Evolutionary conservation across 2,329 filamentous ascomycete genomes (phyloP).

Genomic region (Eutypa lata): DNA sequence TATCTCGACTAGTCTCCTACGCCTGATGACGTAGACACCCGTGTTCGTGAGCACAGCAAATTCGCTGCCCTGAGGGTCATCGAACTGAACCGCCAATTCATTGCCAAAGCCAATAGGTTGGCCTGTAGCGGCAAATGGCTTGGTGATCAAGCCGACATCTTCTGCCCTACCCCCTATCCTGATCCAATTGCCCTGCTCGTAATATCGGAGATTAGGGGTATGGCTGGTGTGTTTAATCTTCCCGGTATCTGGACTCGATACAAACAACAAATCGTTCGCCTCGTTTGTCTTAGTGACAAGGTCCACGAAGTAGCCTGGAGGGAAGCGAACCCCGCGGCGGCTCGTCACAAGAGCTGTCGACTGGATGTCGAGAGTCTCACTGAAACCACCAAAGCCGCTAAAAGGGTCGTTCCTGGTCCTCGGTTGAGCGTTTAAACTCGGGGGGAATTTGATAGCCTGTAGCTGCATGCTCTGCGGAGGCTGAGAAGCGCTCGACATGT

Average conservation of each 20-base stretch:
- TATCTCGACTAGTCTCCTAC: conserved; percentile 83
- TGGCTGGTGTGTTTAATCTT: conserved; percentile 65
- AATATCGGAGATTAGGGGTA: conserved; percentile 57
- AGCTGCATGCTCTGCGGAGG: conserved; percentile 95
- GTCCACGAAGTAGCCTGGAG: conserved; percentile 89
- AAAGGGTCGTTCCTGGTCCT: conserved; percentile 18
- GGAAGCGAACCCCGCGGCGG: conserved; percentile 58
- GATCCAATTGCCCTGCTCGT: conserved; percentile 79
- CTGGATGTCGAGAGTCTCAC: conserved; percentile 43
- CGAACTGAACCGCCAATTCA: conserved; percentile 94
- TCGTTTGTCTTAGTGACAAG: conserved; percentile 65
- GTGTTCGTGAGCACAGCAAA: conserved; percentile 89
- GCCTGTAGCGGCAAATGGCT: conserved; percentile 65
- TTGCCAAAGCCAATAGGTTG: conserved; percentile 84
- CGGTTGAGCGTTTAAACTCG: conserved; percentile 42
- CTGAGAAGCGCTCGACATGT: conserved; percentile 56
- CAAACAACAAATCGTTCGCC: conserved; percentile 69
- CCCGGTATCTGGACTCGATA: conserved; percentile 84
- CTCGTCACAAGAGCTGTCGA: conserved; percentile 49
- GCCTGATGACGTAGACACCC: conserved; percentile 81
- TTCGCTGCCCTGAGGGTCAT: conserved; percentile 69
- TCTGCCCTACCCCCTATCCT: conserved; percentile 70
- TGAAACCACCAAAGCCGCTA: conserved; percentile 28
- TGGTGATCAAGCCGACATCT: conserved; percentile 74
- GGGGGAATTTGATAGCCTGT: conserved; percentile 94